These are phyloP conservation scores for Huntiella decipiens DNA, from an alignment of 2,329 filamentous ascomycete genomes.

Conservation along the genomic window DNA sequence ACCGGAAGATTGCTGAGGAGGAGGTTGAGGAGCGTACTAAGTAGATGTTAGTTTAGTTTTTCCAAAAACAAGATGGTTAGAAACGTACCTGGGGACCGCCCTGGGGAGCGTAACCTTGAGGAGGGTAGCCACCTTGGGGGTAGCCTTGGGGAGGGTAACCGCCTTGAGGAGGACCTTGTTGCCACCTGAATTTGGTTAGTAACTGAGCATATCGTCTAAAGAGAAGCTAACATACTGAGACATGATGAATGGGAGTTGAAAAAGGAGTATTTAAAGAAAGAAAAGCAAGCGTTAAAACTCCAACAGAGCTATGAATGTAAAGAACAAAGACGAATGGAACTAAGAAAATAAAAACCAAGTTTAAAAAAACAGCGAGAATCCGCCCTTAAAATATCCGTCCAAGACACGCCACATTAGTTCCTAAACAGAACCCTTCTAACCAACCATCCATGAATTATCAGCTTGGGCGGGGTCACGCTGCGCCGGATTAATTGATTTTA, in stretches of 20 bases:
- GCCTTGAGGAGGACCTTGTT: slow-evolving; percentile 14
- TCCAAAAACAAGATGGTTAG: background rate
- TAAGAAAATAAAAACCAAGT: background rate
- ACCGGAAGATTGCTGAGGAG: slow-evolving; percentile 18
- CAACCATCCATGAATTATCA: no score
- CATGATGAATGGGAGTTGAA: background rate
- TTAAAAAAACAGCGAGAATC: background rate
- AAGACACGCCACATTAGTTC: background rate
- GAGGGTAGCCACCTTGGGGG: slow-evolving; percentile 15
- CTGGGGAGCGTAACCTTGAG: slow-evolving; percentile 14
- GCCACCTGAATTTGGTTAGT: slow-evolving; percentile 5
- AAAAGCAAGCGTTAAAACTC: background rate
- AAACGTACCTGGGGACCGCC: slow-evolving; percentile 12
- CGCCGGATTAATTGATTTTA: no score
- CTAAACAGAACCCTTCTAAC: background rate
- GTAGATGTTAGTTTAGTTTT: background rate
- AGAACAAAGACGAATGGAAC: slow-evolving; percentile 3
- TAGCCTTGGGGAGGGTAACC: slow-evolving; percentile 15
- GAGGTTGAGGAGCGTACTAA: slow-evolving; percentile 18
- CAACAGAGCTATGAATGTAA: background rate
- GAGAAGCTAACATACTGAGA: background rate
- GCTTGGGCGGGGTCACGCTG: no score
- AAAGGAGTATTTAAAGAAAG: background rate
- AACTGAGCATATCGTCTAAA: background rate
- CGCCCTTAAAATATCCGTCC: background rate